phyloP scores from a whole-genome alignment of 805 yeast genomes.

The Torulaspora gathmanii region DNA sequence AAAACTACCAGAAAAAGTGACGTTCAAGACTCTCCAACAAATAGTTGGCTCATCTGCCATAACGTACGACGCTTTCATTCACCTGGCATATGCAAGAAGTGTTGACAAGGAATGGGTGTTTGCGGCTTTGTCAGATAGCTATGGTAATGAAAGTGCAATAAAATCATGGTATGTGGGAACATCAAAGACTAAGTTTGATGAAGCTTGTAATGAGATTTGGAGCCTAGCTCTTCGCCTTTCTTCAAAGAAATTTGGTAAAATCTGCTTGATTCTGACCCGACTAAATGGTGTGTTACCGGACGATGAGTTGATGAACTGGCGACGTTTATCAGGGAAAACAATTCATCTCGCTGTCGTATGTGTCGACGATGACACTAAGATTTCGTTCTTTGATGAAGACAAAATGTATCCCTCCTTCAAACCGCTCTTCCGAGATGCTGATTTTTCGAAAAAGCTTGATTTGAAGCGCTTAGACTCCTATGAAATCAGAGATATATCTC shows the following conservation, averaged over 20 bases:
- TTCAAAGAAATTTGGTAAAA: conserved; percentile 44
- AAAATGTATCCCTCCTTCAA: conserved; percentile 35
- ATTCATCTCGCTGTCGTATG: conserved; percentile 66
- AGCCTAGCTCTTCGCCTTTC: conserved; percentile 47
- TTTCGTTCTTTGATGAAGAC: conserved; percentile 34
- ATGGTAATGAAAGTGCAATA: conserved; percentile 57
- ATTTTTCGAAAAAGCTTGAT: conserved; percentile 17
- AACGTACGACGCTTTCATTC: conserved; percentile 64
- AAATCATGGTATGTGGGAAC: conserved; percentile 57
- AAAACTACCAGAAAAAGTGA: conserved; percentile 41
- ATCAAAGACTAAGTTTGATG: conserved; percentile 42
- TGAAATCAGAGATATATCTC: conserved; percentile 45
- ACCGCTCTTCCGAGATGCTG: conserved; percentile 32
- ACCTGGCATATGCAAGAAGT: conserved; percentile 80
- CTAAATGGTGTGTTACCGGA: conserved; percentile 72
- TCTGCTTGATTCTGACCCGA: conserved; percentile 61
- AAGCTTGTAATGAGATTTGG: conserved; percentile 66
- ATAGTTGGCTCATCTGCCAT: conserved; percentile 21
- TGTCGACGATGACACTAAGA: conserved; percentile 55
- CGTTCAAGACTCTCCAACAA: conserved; percentile 41
- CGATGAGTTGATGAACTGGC: conserved; percentile 78
- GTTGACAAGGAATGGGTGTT: conserved; percentile 78
- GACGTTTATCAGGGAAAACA: conserved; percentile 57
- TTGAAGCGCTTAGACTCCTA: conserved; percentile 25
- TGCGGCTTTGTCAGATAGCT: conserved; percentile 86